These are phyloP conservation scores for Kluyveromyces siamensis DNA, from an alignment of 805 yeast species.

Conservation along the genomic window DNA sequence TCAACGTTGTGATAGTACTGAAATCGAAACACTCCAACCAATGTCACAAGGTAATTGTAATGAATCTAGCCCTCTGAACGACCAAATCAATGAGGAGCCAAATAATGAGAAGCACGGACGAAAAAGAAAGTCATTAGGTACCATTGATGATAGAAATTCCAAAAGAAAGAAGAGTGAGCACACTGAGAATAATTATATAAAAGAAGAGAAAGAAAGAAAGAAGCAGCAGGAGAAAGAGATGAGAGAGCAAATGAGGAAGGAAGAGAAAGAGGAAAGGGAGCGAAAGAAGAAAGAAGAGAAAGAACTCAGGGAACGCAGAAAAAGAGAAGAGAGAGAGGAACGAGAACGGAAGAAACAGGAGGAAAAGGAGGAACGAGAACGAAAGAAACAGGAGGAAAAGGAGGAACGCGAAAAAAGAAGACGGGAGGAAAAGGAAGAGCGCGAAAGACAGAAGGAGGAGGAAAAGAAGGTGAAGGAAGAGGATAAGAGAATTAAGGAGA, in stretches of 20 bases:
- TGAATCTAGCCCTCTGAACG: neutral
- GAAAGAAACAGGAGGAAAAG: slow-evolving; percentile 14
- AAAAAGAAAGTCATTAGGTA: neutral
- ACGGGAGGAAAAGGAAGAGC: slow-evolving; percentile 9
- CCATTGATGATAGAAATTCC: neutral
- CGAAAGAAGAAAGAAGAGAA: slow-evolving; percentile 8
- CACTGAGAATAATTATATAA: neutral
- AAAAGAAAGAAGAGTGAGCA: neutral
- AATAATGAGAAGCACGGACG: neutral
- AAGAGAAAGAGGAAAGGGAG: slow-evolving; percentile 10
- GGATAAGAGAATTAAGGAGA: slow-evolving; percentile 16
- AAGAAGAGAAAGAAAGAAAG: slow-evolving; percentile 7
- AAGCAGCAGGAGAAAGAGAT: slow-evolving; percentile 7
- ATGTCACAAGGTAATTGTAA: neutral
- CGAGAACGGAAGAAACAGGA: slow-evolving; percentile 9
- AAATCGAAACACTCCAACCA: neutral
- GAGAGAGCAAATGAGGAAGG: slow-evolving; percentile 10
- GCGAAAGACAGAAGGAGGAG: slow-evolving; percentile 8
- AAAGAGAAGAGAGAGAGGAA: slow-evolving; percentile 23
- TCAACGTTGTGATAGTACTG: neutral
- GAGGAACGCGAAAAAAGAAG: slow-evolving; percentile 14
- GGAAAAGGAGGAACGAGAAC: slow-evolving; percentile 15
- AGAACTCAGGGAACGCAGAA: slow-evolving; percentile 30
- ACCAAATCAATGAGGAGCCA: neutral
- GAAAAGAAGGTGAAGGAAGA: slow-evolving; percentile 16